These are phyloP conservation scores for Globisporangium solare DNA, from an alignment of 352 stramenopile genomes.

Conservation along the genomic window DNA sequence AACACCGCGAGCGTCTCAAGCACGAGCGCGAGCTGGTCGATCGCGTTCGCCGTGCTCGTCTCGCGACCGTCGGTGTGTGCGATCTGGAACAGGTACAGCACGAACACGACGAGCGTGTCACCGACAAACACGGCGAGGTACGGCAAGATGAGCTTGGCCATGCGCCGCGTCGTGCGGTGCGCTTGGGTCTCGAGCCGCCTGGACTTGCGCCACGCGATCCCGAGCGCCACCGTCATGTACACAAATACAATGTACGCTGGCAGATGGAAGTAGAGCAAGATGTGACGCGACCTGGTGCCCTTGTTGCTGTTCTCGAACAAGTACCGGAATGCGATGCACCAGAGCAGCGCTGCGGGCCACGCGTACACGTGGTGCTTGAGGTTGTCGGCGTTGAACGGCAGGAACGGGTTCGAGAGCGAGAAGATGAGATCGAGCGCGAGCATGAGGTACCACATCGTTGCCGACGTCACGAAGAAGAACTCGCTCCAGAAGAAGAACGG, in stretches of 20 bases:
- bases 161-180: slow-evolving; percentile 67
- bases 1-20: slow-evolving; percentile 67
- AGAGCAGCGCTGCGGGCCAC: slow-evolving; percentile 67
- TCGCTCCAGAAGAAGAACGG: slow-evolving; percentile 80
- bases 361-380: slow-evolving; percentile 79
- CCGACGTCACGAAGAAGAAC: slow-evolving; percentile 78
- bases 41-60: slow-evolving; percentile 41
- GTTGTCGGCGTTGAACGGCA: slow-evolving; percentile 84
- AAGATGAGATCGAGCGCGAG: slow-evolving; percentile 82
- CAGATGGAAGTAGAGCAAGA: slow-evolving; percentile 67
- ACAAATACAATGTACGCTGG: slow-evolving; percentile 62
- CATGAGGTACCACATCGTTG: slow-evolving; percentile 85
- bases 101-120: slow-evolving; percentile 43
- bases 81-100: slow-evolving; percentile 51
- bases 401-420: slow-evolving; percentile 83
- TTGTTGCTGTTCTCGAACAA: slow-evolving; percentile 31
- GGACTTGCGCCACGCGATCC: slow-evolving; percentile 64
- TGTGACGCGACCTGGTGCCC: slow-evolving; percentile 23
- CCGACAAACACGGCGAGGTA: slow-evolving; percentile 65
- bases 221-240: slow-evolving; percentile 56
- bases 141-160: slow-evolving; percentile 82
- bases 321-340: slow-evolving; percentile 68
- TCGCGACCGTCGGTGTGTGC: slow-evolving; percentile 15
- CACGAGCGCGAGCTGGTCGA: slow-evolving; percentile 73
- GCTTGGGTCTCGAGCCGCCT: slow-evolving; percentile 70